These are phyloP conservation scores for Agrocybe praecox DNA, from an alignment of 768 basidiomycete genomes.

Conservation along the genomic window DNA sequence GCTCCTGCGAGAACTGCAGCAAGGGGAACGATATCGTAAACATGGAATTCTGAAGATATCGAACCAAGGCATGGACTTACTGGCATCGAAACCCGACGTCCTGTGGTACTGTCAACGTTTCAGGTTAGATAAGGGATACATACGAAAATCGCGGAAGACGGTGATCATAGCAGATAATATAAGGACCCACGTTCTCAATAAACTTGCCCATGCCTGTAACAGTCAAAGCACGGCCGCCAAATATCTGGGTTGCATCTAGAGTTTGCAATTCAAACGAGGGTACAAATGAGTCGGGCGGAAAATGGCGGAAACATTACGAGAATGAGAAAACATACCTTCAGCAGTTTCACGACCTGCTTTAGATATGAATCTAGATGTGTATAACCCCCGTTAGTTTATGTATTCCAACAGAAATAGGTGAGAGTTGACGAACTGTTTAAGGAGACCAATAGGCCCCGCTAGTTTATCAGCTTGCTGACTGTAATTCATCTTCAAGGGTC, in stretches of 20 bases:
- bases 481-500: constrained; percentile 72
- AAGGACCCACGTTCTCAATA: constrained; percentile 70
- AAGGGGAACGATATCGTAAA: not conserved
- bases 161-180: constrained; percentile 3
- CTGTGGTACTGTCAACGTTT: constrained; percentile 63
- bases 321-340: constrained; percentile 40
- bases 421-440: constrained; percentile 71
- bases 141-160: not conserved
- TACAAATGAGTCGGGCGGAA: constrained; percentile 28
- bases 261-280: not conserved
- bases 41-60: constrained; percentile 7
- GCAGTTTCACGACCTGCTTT: constrained; percentile 72
- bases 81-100: constrained; percentile 83
- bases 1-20: constrained; percentile 67
- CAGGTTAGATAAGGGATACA: not conserved
- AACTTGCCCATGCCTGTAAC: constrained; percentile 84
- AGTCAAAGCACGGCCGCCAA: constrained; percentile 89
- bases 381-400: constrained; percentile 2
- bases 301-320: not conserved
- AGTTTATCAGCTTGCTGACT: constrained; percentile 81
- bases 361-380: constrained; percentile 59
- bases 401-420: constrained; percentile 8
- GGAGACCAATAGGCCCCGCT: constrained; percentile 85
- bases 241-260: constrained; percentile 78
- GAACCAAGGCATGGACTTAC: constrained; percentile 31